Evolutionary conservation across 768 basidiomycete species (phyloP).

Genomic region (Tricholoma matsutake): DNA sequence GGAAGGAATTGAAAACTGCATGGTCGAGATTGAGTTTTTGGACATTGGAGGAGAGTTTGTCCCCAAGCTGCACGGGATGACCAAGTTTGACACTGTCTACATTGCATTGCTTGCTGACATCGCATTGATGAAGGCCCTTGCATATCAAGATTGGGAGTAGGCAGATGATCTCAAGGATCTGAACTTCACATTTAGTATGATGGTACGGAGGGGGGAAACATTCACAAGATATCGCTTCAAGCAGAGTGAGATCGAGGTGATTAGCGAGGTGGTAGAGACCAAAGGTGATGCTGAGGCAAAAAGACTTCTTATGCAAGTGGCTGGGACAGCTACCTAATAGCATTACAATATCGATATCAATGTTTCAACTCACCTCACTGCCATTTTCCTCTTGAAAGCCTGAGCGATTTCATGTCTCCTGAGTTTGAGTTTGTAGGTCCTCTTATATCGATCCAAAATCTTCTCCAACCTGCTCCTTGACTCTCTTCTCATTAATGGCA

Average conservation of each 20-base stretch:
- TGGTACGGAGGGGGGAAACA: neutral
- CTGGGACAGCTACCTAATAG: neutral
- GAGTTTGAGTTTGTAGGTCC: conserved; percentile 5
- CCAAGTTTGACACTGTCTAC: neutral
- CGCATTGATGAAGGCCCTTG: neutral
- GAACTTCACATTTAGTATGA: neutral
- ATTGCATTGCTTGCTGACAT: neutral
- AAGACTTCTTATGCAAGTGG: neutral
- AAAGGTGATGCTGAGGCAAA: neutral
- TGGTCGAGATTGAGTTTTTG: neutral
- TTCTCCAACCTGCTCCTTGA: conserved; percentile 13
- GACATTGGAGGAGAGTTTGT: neutral
- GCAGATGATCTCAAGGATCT: neutral
- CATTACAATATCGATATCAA: neutral
- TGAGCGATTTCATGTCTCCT: neutral
- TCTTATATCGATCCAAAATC: conserved; percentile 14
- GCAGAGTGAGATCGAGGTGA: neutral
- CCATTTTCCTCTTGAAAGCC: neutral
- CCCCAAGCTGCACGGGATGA: neutral
- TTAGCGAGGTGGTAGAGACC: neutral
- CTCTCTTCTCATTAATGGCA: conserved; percentile 12
- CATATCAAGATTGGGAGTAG: neutral
- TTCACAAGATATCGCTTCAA: neutral
- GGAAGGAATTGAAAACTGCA: neutral
- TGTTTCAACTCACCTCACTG: neutral